These are phyloP conservation scores for Entrophospora sp. DNA, from an alignment of 192 early-diverging fungal species.

Conservation along the genomic window DNA sequence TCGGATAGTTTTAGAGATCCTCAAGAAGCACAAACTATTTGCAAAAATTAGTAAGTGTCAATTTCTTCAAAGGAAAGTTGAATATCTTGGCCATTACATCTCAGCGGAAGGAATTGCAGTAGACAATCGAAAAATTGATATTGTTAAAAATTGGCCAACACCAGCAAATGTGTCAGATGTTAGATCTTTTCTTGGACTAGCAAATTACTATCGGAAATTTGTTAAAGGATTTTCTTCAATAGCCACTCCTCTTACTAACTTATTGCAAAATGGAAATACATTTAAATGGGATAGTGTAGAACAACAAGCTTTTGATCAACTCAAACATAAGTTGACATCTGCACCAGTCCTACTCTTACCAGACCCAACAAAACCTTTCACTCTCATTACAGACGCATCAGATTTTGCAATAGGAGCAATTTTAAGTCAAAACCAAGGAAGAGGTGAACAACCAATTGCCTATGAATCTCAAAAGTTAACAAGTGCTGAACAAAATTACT, in stretches of 20 bases:
- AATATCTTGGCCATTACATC: slow-evolving; percentile 28
- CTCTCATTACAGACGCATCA: slow-evolving; percentile 18
- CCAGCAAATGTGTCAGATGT: slow-evolving; percentile 19
- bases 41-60: slow-evolving; percentile 21
- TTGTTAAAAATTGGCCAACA: slow-evolving; percentile 4
- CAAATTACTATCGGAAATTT: slow-evolving; percentile 32
- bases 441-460: slow-evolving; percentile 15
- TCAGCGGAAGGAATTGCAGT: slow-evolving; percentile 17
- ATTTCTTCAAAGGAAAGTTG: slow-evolving; percentile 21
- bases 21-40: slow-evolving; percentile 12
- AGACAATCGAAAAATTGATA: slow-evolving; percentile 19
- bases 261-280: slow-evolving; percentile 20
- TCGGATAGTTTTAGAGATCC: slow-evolving; percentile 7
- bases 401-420: slow-evolving; percentile 23
- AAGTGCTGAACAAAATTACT: slow-evolving; percentile 19
- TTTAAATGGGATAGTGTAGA: slow-evolving; percentile 14
- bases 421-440: slow-evolving; percentile 10
- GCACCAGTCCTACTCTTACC: slow-evolving; percentile 11
- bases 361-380: neutral
- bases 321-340: neutral
- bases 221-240: slow-evolving; percentile 26
- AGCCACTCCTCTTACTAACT: slow-evolving; percentile 15
- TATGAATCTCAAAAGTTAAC: slow-evolving; percentile 24
- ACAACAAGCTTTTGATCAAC: slow-evolving; percentile 20
- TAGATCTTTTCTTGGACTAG: slow-evolving; percentile 26